phyloP scores from a whole-genome alignment of 352 stramenopile species.

The Globisporangium cederbergense region DNA sequence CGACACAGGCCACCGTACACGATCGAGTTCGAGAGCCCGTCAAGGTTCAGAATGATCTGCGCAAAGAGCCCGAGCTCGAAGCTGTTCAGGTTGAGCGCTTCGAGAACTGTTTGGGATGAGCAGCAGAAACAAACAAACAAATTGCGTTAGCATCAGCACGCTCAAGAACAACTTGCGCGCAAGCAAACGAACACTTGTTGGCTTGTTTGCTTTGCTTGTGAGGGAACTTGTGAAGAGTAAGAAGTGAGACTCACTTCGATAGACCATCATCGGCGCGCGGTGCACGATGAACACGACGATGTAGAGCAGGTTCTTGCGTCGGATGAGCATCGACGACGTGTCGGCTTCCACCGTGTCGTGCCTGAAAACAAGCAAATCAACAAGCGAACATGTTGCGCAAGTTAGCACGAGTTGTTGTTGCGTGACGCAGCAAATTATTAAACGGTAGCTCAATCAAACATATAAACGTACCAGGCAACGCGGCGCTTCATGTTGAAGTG shows the following conservation, averaged over 20 bases:
- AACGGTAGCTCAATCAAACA: neutral
- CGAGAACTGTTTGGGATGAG: slow-evolving; percentile 28
- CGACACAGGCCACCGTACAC: slow-evolving; percentile 65
- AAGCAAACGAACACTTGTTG: neutral
- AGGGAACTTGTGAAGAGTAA: neutral
- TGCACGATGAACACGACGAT: slow-evolving; percentile 70
- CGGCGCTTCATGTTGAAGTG: slow-evolving; percentile 65
- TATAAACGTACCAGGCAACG: slow-evolving; percentile 33
- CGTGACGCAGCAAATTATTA: neutral
- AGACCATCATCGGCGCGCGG: slow-evolving; percentile 68
- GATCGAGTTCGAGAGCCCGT: slow-evolving; percentile 70
- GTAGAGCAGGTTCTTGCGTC: slow-evolving; percentile 65
- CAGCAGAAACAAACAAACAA: neutral
- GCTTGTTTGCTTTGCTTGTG: neutral
- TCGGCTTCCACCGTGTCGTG: slow-evolving; percentile 64
- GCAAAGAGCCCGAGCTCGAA: slow-evolving; percentile 41
- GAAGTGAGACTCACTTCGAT: slow-evolving; percentile 40
- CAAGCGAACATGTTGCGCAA: slow-evolving; percentile 1
- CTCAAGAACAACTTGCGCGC: neutral
- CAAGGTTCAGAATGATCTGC: slow-evolving; percentile 63
- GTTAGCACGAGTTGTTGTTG: slow-evolving; percentile 2
- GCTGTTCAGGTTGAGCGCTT: slow-evolving; percentile 30
- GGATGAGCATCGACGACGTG: slow-evolving; percentile 67
- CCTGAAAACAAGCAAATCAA: slow-evolving; percentile 18
- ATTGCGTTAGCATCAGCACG: neutral